A percentile compares a stretch with the other conserved stretches of the same genome.
Evolutionary conservation across 1,284 basidiomycete species (phyloP).

Genomic region (Vanrija sp.): DNA sequence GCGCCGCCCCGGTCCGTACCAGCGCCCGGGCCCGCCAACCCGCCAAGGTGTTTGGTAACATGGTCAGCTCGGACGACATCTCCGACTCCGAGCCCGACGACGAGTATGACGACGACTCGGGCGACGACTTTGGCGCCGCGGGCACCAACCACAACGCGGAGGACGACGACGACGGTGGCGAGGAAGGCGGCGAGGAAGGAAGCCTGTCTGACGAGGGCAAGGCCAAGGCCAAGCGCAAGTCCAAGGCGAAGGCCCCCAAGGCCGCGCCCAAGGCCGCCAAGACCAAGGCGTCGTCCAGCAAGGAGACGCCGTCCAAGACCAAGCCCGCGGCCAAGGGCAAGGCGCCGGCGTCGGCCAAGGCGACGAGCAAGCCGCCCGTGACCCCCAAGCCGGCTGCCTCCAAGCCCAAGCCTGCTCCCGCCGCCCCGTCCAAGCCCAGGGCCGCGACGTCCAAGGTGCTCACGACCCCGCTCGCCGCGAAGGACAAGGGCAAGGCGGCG

Average conservation of each 20-base stretch:
- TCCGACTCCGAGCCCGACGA: not conserved
- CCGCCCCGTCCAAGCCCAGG: not conserved
- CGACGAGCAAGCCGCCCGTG: not conserved
- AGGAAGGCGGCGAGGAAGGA: slow-evolving; percentile 19
- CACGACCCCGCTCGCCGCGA: too few species aligned
- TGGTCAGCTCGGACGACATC: not conserved
- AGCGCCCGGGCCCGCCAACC: slow-evolving; percentile 1
- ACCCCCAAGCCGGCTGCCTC: too few species aligned
- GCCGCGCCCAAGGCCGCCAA: not conserved
- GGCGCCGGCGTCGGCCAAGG: slow-evolving; percentile 4
- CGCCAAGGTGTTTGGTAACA: not conserved
- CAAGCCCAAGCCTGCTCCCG: not conserved
- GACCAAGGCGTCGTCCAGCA: not conserved
- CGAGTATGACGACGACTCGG: slow-evolving; percentile 50
- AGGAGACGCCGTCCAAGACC: slow-evolving; percentile 4
- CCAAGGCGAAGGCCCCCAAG: not conserved
- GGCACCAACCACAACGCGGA: slow-evolving; percentile 12
- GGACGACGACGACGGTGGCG: slow-evolving; percentile 11
- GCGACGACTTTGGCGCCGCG: slow-evolving; percentile 30
- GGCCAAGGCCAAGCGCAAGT: slow-evolving; percentile 4
- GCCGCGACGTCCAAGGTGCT: not conserved
- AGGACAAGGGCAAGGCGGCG: too few species aligned
- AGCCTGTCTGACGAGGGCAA: slow-evolving; percentile 9
- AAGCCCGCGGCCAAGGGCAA: not conserved
- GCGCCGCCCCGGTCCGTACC: not conserved